Conservation (phyloP, 495 filamentous ascomycete species). For the Penicillium longicatenatum region DNA sequence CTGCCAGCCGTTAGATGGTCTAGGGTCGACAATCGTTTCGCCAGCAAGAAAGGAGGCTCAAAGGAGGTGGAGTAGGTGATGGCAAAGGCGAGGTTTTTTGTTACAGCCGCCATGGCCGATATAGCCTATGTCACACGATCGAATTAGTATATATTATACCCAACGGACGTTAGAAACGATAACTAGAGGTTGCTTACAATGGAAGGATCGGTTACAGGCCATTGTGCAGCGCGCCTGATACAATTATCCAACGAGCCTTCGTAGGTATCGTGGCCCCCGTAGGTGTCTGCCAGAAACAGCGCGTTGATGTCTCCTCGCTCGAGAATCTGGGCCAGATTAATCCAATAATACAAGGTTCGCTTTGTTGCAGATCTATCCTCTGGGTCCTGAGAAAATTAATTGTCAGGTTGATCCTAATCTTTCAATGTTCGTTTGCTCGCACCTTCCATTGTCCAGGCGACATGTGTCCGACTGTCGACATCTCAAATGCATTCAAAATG, state of each 20-base stretch:
- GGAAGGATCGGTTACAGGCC: conserved; percentile 56
- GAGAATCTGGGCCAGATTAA: conserved; percentile 59
- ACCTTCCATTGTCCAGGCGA: conserved; percentile 66
- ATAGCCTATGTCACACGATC: no score
- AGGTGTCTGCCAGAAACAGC: conserved; percentile 63
- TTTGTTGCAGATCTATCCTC: conserved; percentile 58
- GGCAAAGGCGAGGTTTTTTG: no score
- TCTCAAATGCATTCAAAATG: conserved; percentile 66
- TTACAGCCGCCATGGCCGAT: no score
- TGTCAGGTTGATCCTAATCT: no score
- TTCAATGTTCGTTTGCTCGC: no score
- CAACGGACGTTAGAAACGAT: no score
- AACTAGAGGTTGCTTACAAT: conserved; percentile 57
- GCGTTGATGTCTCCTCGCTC: conserved; percentile 61
- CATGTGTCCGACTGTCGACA: conserved; percentile 63
- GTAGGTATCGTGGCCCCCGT: conserved; percentile 60
- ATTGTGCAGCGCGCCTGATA: conserved; percentile 55
- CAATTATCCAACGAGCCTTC: conserved; percentile 55
- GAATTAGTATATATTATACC: no score
- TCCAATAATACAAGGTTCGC: conserved; percentile 58
- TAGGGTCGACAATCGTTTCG: no score
- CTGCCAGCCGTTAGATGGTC: no score
- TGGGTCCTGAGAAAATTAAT: conserved; percentile 46
- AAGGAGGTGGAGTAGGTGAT: no score
- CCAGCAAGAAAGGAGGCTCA: no score